Evolutionary conservation across 495 filamentous ascomycete genomes (phyloP), one percentile per base, ranked within the genome.

Genomic region (Amorphotheca resinae): DNA sequence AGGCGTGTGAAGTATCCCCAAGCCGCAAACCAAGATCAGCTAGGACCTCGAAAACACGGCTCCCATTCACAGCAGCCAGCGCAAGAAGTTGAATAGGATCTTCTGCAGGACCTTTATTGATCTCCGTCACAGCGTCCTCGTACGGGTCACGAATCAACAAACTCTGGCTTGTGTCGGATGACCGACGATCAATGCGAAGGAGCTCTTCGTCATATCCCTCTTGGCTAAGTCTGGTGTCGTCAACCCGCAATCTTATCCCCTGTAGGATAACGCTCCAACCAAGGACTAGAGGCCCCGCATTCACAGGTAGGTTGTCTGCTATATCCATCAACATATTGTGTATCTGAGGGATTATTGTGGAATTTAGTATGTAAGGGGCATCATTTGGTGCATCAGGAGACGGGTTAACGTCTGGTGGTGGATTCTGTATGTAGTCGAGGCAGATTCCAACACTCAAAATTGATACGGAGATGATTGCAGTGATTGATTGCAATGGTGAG

Each of bases 221-320:
- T 45, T 30, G 16, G 38, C 11, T 12, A 9, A 17, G 20, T 20
- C 9, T 8, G 44, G 16, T 25, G n/a, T 46, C 42, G 11, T 32
- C 30, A 20, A 53, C 46, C 14, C 42, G 37, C 1, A 25, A 12
- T 1, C 38, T 33, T 18, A 87, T 73, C 5, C 69, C 69, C 48
- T 84, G 68, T n/a, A 85, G 59, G 15, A 93, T 70, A 37, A 87
- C 59, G 8, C 77, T 72, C 87, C 86, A 95, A 7, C 82, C 73
- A 41, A 87, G 80, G 18, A 79, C 66, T 18, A 79, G 74, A 9
- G 82, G 82, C 38, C 70, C 77, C 2, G 79, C 79, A 15, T 70
- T 69, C 16, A 44, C 52, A 8, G 65, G 46, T n/a, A 61, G 61
- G 0, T 59, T 50, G 9, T 62, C 57, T 32, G 70, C 64, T 3